Evolutionary conservation across 140 eudicot genomes (phyloP).

Genomic region (Flaveria floridana): DNA sequence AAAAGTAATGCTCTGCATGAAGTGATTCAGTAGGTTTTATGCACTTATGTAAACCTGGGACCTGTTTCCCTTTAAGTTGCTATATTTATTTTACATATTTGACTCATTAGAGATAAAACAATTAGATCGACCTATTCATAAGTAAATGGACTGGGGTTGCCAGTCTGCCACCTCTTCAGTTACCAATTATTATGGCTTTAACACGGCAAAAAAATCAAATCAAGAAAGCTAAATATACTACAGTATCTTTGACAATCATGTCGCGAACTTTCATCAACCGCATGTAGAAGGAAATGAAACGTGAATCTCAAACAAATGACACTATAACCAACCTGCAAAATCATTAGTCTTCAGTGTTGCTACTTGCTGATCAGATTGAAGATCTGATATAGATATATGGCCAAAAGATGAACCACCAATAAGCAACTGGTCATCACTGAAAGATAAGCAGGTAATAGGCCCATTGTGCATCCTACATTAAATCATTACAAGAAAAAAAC

Average conservation of each 20-base stretch:
- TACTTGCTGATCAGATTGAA: constrained; percentile 75
- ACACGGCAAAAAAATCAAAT: not conserved
- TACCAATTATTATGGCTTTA: not conserved
- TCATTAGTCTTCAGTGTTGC: constrained; percentile 49
- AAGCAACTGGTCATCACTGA: constrained; percentile 70
- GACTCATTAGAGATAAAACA: not conserved
- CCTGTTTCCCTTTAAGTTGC: not conserved
- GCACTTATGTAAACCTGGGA: not conserved
- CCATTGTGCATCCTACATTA: constrained; percentile 80
- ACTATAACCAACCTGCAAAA: constrained; percentile 55
- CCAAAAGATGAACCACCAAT: constrained; percentile 80
- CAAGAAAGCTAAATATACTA: not conserved
- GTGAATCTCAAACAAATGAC: not conserved
- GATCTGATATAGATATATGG: constrained; percentile 58
- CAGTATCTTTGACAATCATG: constrained; percentile 1
- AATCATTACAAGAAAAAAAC: not conserved
- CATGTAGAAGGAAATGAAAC: not conserved
- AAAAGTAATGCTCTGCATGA: not conserved
- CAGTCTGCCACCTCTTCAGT: not conserved
- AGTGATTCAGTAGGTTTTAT: not conserved
- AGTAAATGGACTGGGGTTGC: not conserved
- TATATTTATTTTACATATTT: not conserved
- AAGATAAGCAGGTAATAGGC: constrained; percentile 65
- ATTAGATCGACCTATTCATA: not conserved
- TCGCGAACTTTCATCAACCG: constrained; percentile 12